Conservation (phyloP, 257 asterid species). For the Capsicum rhomboideum region DNA sequence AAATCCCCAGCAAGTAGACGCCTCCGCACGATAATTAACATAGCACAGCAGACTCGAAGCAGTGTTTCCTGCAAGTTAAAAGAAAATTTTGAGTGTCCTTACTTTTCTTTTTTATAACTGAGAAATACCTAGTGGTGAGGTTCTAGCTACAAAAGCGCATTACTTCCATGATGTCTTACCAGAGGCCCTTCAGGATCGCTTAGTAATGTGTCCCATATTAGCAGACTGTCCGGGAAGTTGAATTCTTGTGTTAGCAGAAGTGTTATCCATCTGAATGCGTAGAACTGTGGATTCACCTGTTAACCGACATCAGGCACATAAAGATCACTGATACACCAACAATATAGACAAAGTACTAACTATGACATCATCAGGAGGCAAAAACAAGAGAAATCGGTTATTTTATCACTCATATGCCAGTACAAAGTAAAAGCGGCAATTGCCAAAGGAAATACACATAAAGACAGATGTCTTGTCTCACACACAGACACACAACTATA, state of each 20-base stretch:
- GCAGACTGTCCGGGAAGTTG: slow-evolving; percentile 65
- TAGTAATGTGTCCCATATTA: slow-evolving; percentile 88
- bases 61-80: slow-evolving; percentile 63
- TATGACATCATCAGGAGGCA: not conserved
- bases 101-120: not conserved
- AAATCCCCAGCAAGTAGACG: slow-evolving; percentile 92
- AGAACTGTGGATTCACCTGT: slow-evolving; percentile 98
- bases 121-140: not conserved
- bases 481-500: not conserved
- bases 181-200: slow-evolving; percentile 99
- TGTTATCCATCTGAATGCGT: slow-evolving; percentile 98
- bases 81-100: not conserved
- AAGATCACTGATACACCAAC: not conserved
- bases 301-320: slow-evolving; percentile 10
- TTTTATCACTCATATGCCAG: not conserved
- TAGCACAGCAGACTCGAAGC: slow-evolving; percentile 85
- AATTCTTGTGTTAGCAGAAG: slow-evolving; percentile 94
- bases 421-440: not conserved
- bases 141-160: not conserved
- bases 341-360: not conserved
- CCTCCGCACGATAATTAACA: slow-evolving; percentile 79
- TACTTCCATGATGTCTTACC: slow-evolving; percentile 28
- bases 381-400: not conserved
- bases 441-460: not conserved
- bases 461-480: not conserved